Base-by-base conservation (phyloP, 805 yeast species). In the Ogataea populi-albae region DNA sequence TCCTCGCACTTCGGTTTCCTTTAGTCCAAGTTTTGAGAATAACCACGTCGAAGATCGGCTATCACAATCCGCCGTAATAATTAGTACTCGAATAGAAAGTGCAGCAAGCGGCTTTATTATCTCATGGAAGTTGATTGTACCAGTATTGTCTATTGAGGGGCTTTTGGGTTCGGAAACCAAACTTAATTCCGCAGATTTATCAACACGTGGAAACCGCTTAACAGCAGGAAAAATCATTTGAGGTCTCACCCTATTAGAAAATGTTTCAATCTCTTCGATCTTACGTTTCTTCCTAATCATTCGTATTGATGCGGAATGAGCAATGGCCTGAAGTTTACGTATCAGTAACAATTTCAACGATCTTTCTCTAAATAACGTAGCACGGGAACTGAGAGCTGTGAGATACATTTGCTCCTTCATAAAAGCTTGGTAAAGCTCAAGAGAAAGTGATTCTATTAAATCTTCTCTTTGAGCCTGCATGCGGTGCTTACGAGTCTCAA, bases 371-470 rank as follows among this genome's bases (percentile, higher is more conserved):
- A 66, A 53, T 1, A 41, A 21, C n/a, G 64, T 69, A 0, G 93
- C 83, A 29, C 61, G 57, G 2, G 64, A 52, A 19, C 71, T 71
- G 26, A 71, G 49, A 0, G 65, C 57, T 3, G 61, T 54, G 24
- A 71, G 55, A 47, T 68, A 76, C 0, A 75, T 52, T 24, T 72
- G 64, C 45, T 83, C 89, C 28, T 73, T 68, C 26, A 85, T 50
- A 47, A 84, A 80, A 0, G 89, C 85, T 12, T 57, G 50, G 43
- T 64, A 81, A 1, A 85, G 53, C 26, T 78, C 84, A 1, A 56
- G 49, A 1, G 79, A 52, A n/a, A 81, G 58, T 0, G 57, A 39
- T 0, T 65, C 53, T 2, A 77, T 54, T 1, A 66, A 34, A 6
- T 20, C 12, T 23, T 37, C 17, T 57, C 42, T 40, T 54, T 62